phyloP scores from a whole-genome alignment of 148 eudicot species.

The Chenopodium album region DNA sequence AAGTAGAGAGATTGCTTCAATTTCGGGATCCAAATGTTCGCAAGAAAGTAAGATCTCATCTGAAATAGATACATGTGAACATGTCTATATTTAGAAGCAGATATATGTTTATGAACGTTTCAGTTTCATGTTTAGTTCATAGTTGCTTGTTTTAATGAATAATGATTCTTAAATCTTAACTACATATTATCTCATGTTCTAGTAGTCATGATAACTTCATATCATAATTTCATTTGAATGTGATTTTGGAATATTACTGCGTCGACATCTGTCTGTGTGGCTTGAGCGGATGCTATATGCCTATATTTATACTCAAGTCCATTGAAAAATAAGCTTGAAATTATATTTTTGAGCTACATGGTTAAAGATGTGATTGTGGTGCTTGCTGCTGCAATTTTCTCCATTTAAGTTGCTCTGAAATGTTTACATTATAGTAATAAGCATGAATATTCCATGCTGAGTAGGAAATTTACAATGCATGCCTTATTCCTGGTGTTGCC shows the following conservation, averaged over 20 bases:
- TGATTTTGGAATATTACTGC: slow-evolving; percentile 7
- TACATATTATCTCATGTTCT: background rate
- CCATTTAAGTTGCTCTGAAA: background rate
- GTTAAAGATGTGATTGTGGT: background rate
- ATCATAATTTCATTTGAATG: background rate
- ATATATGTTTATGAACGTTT: background rate
- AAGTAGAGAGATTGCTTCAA: slow-evolving; percentile 88
- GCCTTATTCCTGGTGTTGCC: slow-evolving; percentile 6
- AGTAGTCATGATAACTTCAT: background rate
- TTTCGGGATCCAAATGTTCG: slow-evolving; percentile 97
- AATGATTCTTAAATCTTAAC: background rate
- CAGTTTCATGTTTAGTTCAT: background rate
- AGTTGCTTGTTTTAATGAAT: background rate
- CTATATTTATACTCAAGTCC: background rate
- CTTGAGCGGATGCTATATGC: background rate
- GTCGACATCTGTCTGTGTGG: background rate
- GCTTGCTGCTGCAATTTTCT: background rate
- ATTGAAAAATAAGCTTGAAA: background rate
- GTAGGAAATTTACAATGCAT: background rate
- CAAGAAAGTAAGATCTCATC: slow-evolving; percentile 64
- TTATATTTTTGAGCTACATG: background rate
- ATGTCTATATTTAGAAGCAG: background rate
- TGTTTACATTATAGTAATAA: background rate
- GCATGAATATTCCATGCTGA: background rate
- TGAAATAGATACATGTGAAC: background rate